A percentile compares a stretch with the other conserved stretches of the same genome.
Conservation (phyloP, 495 filamentous ascomycete genomes). For the Diplogelasinospora grovesii region DNA sequence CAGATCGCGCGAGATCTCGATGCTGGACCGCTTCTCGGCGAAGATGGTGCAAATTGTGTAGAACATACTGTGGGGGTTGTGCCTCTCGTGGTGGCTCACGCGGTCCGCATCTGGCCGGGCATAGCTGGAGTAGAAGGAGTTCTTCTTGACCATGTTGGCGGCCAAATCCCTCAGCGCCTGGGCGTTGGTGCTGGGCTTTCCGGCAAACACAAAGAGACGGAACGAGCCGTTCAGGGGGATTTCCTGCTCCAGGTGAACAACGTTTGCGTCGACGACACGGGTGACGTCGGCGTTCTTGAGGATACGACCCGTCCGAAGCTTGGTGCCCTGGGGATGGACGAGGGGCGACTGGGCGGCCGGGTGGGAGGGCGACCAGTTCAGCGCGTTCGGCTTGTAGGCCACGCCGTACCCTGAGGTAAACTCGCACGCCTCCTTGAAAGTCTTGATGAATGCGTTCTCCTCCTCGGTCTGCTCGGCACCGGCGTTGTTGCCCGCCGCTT, state of each 20-base stretch:
- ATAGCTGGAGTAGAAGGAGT: conserved; percentile 64
- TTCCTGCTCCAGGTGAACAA: conserved; percentile 82
- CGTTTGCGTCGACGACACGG: conserved; percentile 75
- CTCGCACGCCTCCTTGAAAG: conserved; percentile 64
- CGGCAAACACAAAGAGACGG: conserved; percentile 78
- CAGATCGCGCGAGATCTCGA: conserved; percentile 60
- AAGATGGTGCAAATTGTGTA: conserved; percentile 73
- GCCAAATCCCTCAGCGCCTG: conserved; percentile 64
- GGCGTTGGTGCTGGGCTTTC: conserved; percentile 52
- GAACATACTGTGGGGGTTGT: conserved; percentile 78
- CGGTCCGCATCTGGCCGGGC: conserved; percentile 50
- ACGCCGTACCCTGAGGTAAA: conserved; percentile 69
- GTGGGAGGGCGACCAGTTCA: conserved; percentile 63
- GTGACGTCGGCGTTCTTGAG: conserved; percentile 73
- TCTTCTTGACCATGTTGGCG: conserved; percentile 52
- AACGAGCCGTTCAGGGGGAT: conserved; percentile 82
- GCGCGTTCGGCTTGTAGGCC: conserved; percentile 52
- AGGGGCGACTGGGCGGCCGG: conserved; percentile 64
- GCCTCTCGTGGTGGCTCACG: conserved; percentile 71
- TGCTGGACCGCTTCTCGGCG: conserved; percentile 50
- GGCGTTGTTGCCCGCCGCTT: conserved; percentile 30
- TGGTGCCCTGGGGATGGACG: conserved; percentile 56
- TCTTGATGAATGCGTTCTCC: conserved; percentile 65
- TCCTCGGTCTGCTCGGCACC: conserved; percentile 24
- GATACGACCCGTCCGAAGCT: conserved; percentile 60